These are phyloP conservation scores for Xanthoconium purpureum DNA, from an alignment of 768 basidiomycete species.

Conservation along the genomic window DNA sequence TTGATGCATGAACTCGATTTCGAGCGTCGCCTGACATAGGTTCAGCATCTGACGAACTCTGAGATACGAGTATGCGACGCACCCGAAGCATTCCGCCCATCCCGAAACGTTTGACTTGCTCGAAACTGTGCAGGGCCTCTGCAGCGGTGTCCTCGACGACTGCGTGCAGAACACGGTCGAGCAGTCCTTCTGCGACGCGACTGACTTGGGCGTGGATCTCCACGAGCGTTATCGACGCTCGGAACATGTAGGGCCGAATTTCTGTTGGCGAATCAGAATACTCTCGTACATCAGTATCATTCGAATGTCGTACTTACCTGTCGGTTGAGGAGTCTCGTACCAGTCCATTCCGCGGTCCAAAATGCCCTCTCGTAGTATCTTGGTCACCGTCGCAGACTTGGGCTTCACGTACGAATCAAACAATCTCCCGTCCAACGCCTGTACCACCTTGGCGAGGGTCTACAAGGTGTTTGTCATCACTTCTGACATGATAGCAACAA, in stretches of 20 bases:
- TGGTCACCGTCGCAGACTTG: slow-evolving; percentile 65
- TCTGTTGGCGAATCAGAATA: slow-evolving; percentile 45
- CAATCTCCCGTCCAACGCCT: slow-evolving; percentile 82
- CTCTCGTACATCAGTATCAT: background rate
- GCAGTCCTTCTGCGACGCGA: slow-evolving; percentile 70
- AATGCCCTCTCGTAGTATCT: slow-evolving; percentile 75
- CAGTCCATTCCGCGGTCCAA: slow-evolving; percentile 83
- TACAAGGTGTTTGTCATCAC: slow-evolving; percentile 26
- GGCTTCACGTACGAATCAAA: slow-evolving; percentile 87
- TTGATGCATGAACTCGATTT: slow-evolving; percentile 99
- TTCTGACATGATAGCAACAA: background rate
- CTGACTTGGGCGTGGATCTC: slow-evolving; percentile 89
- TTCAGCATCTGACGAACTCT: background rate
- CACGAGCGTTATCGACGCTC: slow-evolving; percentile 83
- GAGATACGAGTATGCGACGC: background rate
- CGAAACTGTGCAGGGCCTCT: slow-evolving; percentile 83
- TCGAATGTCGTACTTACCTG: slow-evolving; percentile 48
- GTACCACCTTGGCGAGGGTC: slow-evolving; percentile 73
- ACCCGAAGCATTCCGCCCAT: slow-evolving; percentile 99
- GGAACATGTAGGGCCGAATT: slow-evolving; percentile 93
- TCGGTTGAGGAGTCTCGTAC: slow-evolving; percentile 91
- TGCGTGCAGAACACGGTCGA: slow-evolving; percentile 77
- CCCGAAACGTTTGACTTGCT: slow-evolving; percentile 85
- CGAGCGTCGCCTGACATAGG: slow-evolving; percentile 84
- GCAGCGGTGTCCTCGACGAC: slow-evolving; percentile 81